Conservation (phyloP, 2,329 filamentous ascomycete genomes). For the Leptographium procerum region DNA sequence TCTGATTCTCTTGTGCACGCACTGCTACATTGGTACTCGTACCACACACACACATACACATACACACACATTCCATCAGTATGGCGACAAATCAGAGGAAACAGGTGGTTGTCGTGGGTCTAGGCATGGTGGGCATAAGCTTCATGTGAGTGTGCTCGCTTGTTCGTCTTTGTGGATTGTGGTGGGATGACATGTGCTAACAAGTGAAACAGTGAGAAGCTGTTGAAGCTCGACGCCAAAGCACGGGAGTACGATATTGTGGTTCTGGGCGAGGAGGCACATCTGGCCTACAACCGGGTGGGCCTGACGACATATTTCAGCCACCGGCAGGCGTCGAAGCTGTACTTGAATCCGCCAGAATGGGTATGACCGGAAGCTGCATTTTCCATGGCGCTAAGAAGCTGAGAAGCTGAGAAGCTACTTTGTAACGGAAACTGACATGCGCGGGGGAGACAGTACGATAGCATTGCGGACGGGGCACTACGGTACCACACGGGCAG, state of each 20-base stretch:
- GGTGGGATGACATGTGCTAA: neutral
- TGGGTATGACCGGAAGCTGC: conserved; percentile 48
- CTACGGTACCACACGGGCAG: conserved; percentile 66
- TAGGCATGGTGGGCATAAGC: conserved; percentile 85
- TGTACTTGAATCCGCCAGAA: conserved; percentile 77
- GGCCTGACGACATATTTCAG: conserved; percentile 83
- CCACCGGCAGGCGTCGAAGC: conserved; percentile 70
- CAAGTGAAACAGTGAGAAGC: conserved; percentile 57
- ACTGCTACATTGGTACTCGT: neutral
- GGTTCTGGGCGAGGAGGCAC: conserved; percentile 78
- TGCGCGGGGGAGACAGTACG: conserved; percentile 36
- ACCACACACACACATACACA: no score
- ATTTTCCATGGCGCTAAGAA: conserved; percentile 17
- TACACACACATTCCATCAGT: neutral
- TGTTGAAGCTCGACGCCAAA: conserved; percentile 73
- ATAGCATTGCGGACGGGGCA: conserved; percentile 51
- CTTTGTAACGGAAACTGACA: no score
- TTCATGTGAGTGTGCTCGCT: conserved; percentile 56
- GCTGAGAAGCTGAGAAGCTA: no score
- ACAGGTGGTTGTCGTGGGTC: conserved; percentile 68
- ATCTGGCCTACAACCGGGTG: conserved; percentile 85
- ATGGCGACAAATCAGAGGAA: conserved; percentile 40
- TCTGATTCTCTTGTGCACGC: neutral
- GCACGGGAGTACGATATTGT: conserved; percentile 66
- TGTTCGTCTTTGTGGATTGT: neutral